Evolutionary conservation across 257 asterid genomes (phyloP).

Genomic region (Penstemon barbatus): DNA sequence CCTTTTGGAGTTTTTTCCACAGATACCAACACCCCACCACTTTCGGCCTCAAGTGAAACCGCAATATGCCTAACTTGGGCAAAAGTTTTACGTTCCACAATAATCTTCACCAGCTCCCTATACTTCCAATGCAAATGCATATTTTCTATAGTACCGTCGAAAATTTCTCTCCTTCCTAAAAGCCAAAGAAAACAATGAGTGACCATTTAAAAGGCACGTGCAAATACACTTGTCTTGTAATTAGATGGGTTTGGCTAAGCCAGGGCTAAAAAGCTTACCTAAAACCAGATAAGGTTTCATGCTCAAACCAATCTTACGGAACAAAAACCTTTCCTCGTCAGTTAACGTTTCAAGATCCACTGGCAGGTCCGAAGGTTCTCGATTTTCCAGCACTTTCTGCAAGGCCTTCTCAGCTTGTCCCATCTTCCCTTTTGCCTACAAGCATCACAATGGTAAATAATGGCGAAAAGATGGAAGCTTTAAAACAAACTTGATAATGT

Average conservation of each 20-base stretch:
- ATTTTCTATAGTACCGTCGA: slow-evolving; percentile 90
- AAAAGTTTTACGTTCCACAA: slow-evolving; percentile 59
- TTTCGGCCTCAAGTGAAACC: slow-evolving; percentile 80
- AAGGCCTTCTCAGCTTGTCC: slow-evolving; percentile 65
- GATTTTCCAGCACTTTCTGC: slow-evolving; percentile 53
- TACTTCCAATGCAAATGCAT: slow-evolving; percentile 96
- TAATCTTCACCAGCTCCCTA: slow-evolving; percentile 83
- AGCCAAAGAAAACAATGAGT: slow-evolving; percentile 10
- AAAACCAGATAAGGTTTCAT: slow-evolving; percentile 80
- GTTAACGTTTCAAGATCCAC: slow-evolving; percentile 80
- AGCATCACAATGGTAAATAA: slow-evolving; percentile 21
- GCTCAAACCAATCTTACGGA: slow-evolving; percentile 81
- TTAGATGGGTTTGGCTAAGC: no score
- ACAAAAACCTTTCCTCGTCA: slow-evolving; percentile 83
- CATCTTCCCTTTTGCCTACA: slow-evolving; percentile 79
- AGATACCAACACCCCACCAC: slow-evolving; percentile 89
- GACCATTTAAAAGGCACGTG: no score
- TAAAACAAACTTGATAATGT: slow-evolving; percentile 1
- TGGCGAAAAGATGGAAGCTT: slow-evolving; percentile 7
- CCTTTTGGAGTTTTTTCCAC: slow-evolving; percentile 75
- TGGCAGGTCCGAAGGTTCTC: slow-evolving; percentile 65
- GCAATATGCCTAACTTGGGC: slow-evolving; percentile 84
- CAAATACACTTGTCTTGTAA: no score
- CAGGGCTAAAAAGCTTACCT: slow-evolving; percentile 44
- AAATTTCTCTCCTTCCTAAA: slow-evolving; percentile 82